A percentile compares a stretch with the other conserved stretches of the same genome.
Conservation (phyloP, 1,284 basidiomycete genomes). For the Melanopsichium pennsylvanicum region DNA sequence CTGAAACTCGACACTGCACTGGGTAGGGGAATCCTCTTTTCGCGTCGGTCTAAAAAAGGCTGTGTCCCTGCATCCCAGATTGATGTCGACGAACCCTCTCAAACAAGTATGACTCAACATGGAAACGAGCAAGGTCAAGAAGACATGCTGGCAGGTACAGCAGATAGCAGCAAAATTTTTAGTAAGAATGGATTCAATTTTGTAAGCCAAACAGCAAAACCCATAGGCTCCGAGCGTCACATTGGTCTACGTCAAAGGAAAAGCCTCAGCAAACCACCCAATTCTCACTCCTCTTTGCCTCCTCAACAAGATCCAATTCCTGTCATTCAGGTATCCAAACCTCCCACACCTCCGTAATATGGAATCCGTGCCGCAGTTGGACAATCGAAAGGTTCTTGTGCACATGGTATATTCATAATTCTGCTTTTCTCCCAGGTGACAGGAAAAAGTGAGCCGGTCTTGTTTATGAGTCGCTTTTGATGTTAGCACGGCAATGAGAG, state of each 20-base stretch:
- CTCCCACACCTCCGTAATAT: background rate
- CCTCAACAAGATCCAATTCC: slow-evolving; percentile 2
- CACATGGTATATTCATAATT: too few species aligned
- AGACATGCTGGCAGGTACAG: background rate
- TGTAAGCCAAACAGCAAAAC: slow-evolving; percentile 17
- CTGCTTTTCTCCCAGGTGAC: too few species aligned
- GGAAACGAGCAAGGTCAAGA: background rate
- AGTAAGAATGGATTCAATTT: slow-evolving; percentile 15
- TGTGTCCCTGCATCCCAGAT: too few species aligned
- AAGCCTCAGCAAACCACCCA: slow-evolving; percentile 6
- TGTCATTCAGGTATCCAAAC: slow-evolving; percentile 26
- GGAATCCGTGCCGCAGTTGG: too few species aligned
- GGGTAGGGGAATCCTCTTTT: background rate
- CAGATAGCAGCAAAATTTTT: background rate
- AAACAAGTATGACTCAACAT: background rate
- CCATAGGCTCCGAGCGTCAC: slow-evolving; percentile 12
- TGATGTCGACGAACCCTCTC: too few species aligned
- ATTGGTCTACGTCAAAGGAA: slow-evolving; percentile 22
- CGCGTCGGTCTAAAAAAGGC: slow-evolving; percentile 2
- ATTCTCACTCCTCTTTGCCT: too few species aligned
- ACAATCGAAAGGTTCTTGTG: too few species aligned
- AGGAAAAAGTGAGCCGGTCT: too few species aligned
- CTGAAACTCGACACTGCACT: slow-evolving; percentile 4
- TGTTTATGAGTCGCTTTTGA: too few species aligned
- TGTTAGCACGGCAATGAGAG: too few species aligned